Percentiles rank a stretch among this genome's conserved stretches.
These are phyloP conservation scores for Candida nitratophila DNA, from an alignment of 805 yeast species.

Conservation along the genomic window DNA sequence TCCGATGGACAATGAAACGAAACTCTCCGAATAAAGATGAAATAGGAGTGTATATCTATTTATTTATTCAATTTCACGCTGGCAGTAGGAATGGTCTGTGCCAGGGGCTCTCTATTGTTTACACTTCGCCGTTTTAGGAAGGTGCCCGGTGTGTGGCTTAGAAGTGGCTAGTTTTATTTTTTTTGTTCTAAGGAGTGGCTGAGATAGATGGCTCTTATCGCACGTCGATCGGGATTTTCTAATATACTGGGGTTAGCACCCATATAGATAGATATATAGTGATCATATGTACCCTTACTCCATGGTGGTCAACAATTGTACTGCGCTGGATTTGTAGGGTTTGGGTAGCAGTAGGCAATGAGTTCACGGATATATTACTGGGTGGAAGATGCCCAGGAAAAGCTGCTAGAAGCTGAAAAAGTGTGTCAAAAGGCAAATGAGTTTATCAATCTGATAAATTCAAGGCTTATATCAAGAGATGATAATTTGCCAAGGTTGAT, in stretches of 20 bases:
- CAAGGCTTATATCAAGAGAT: constrained; percentile 33
- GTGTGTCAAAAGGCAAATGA: constrained; percentile 45
- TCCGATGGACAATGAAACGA: too few species aligned
- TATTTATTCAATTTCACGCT: too few species aligned
- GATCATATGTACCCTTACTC: too few species aligned
- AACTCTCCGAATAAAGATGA: too few species aligned
- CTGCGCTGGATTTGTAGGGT: too few species aligned
- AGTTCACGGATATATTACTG: not conserved
- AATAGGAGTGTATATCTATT: too few species aligned
- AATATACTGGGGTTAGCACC: too few species aligned
- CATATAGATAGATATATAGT: not conserved
- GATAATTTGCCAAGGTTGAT: constrained; percentile 33
- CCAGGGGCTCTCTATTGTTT: too few species aligned
- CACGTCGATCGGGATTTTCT: too few species aligned
- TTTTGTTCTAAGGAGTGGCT: not conserved
- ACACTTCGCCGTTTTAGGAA: not conserved
- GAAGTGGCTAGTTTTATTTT: not conserved
- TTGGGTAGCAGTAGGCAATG: too few species aligned
- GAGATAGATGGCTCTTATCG: not conserved
- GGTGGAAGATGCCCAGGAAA: not conserved
- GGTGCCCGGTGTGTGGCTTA: not conserved
- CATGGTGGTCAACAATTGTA: too few species aligned
- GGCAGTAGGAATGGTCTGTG: too few species aligned
- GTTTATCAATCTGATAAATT: constrained; percentile 28
- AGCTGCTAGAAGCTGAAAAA: constrained; percentile 32